These are phyloP conservation scores for Phlyctochytrium planicorne DNA, from an alignment of 192 early-diverging fungal genomes.

Conservation along the genomic window DNA sequence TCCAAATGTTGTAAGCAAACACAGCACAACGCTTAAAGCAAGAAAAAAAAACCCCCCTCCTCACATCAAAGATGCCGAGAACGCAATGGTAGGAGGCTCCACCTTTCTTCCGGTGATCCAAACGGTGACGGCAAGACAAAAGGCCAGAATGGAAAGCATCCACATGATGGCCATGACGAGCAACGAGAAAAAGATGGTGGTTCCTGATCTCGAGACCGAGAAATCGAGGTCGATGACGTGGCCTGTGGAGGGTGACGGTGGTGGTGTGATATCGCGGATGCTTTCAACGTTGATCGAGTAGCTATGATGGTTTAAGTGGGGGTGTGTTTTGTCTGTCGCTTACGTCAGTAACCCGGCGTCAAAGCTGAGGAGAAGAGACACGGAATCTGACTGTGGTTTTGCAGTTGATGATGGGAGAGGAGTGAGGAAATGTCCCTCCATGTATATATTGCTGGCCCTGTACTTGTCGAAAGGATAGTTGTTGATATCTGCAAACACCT, in stretches of 20 bases:
- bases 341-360: slow-evolving; percentile 1
- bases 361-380: slow-evolving; percentile 6
- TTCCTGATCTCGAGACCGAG: slow-evolving; percentile 4
- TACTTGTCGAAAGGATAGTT: slow-evolving; percentile 10
- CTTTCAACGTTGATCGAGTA: not conserved
- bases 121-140: slow-evolving; percentile 18
- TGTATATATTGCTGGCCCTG: not conserved
- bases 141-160: slow-evolving; percentile 23
- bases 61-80: slow-evolving; percentile 2
- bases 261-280: not conserved
- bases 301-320: not conserved
- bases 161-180: slow-evolving; percentile 29
- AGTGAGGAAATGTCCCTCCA: not conserved
- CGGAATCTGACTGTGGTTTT: not conserved
- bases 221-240: slow-evolving; percentile 1
- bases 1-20: not conserved
- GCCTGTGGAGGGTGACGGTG: not conserved
- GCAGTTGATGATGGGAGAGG: too few species aligned
- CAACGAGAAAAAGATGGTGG: slow-evolving; percentile 18
- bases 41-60: slow-evolving; percentile 3
- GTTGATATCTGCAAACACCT: not conserved
- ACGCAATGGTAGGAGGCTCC: slow-evolving; percentile 32
- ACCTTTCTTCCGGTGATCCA: slow-evolving; percentile 28
- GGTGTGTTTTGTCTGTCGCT: not conserved
- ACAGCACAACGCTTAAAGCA: not conserved